Evolutionary conservation across 805 yeast genomes (phyloP).

Genomic region (Metschnikowia dekortorum): DNA sequence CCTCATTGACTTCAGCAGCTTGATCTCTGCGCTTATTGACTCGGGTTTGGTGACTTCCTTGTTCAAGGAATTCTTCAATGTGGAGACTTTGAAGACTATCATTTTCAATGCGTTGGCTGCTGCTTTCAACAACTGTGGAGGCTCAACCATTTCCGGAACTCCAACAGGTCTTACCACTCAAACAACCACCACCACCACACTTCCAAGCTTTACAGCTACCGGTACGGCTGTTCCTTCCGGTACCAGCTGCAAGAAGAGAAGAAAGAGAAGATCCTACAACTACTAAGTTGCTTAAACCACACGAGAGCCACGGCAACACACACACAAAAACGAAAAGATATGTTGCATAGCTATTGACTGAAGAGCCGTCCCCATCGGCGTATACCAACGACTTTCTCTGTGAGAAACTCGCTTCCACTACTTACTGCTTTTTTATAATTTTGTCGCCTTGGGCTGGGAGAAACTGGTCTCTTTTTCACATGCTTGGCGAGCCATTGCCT

Average conservation of each 20-base stretch:
- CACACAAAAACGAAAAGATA: neutral
- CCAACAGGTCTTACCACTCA: conserved; percentile 20
- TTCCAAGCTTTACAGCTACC: conserved; percentile 18
- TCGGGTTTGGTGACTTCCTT: conserved; percentile 38
- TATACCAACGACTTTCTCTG: conserved; percentile 3
- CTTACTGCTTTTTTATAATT: neutral
- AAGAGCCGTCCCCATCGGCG: neutral
- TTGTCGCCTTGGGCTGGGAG: neutral
- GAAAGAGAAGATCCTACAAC: conserved; percentile 26
- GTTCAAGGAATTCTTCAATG: conserved; percentile 35
- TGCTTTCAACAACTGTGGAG: conserved; percentile 36
- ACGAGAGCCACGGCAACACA: neutral
- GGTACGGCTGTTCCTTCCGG: conserved; percentile 19
- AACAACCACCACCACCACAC: conserved; percentile 23
- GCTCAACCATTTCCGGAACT: conserved; percentile 21
- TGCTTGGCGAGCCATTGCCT: neutral
- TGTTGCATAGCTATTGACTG: neutral
- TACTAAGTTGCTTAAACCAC: conserved; percentile 5
- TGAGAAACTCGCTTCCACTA: neutral
- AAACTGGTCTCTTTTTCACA: neutral
- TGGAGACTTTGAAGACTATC: conserved; percentile 36
- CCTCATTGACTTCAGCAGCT: conserved; percentile 24
- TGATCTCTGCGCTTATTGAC: conserved; percentile 26
- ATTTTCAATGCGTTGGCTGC: conserved; percentile 41
- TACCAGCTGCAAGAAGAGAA: conserved; percentile 19